phyloP scores from a whole-genome alignment of 2,329 filamentous ascomycete species.

The Fusarium algeriense region DNA sequence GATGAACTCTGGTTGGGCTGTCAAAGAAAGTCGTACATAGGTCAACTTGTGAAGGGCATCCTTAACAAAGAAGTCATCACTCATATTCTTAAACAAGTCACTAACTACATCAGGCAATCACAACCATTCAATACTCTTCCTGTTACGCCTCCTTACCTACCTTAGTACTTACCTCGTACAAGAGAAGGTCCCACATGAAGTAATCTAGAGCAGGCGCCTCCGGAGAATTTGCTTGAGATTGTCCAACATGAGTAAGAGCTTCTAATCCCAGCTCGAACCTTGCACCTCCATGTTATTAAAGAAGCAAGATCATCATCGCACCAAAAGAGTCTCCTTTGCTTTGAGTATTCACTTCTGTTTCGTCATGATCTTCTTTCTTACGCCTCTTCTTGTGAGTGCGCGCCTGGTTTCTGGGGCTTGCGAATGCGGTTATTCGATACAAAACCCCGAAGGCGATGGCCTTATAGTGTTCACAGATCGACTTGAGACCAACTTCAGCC shows the following conservation, averaged over 20 bases:
- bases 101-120: neutral
- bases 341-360: neutral
- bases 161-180: neutral
- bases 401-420: constrained; percentile 62
- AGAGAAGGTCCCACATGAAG: neutral
- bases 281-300: neutral
- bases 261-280: neutral
- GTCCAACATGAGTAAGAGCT: neutral
- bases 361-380: constrained; percentile 19
- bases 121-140: neutral
- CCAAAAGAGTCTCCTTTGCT: neutral
- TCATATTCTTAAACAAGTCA: neutral
- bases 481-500: constrained; percentile 79
- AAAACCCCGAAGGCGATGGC: constrained; percentile 54
- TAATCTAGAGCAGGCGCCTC: neutral
- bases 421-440: constrained; percentile 78
- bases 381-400: constrained; percentile 27
- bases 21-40: neutral
- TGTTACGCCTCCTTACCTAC: neutral
- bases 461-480: constrained; percentile 73
- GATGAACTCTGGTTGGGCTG: neutral
- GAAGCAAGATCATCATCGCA: neutral
- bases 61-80: neutral
- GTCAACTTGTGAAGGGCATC: neutral
- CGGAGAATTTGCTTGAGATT: neutral